These are phyloP conservation scores for Passiflora organensis DNA, from an alignment of 345 rosid genomes.

Conservation along the genomic window DNA sequence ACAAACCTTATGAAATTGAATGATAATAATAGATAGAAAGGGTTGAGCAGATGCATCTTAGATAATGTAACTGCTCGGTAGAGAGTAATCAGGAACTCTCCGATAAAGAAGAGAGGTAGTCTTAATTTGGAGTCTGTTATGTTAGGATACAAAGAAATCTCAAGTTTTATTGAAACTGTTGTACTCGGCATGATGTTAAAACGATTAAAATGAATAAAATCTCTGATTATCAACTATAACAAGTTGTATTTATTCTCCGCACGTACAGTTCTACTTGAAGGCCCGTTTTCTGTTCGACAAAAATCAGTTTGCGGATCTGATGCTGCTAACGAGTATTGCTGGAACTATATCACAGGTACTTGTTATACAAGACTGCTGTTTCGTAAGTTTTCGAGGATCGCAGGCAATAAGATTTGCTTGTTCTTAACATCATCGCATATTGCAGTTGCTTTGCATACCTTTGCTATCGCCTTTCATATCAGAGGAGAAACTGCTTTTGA, in stretches of 20 bases:
- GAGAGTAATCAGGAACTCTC: no score
- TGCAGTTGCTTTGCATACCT: constrained; percentile 74
- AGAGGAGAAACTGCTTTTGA: constrained; percentile 66
- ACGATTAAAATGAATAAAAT: no score
- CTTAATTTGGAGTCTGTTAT: no score
- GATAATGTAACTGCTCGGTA: no score
- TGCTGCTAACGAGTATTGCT: constrained; percentile 49
- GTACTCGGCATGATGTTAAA: no score
- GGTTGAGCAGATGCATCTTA: no score
- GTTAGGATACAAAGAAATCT: no score
- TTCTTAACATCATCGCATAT: constrained; percentile 3
- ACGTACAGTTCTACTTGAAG: constrained; percentile 67
- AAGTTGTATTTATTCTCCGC: background rate
- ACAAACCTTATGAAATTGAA: background rate
- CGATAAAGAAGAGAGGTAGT: no score
- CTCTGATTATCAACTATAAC: background rate
- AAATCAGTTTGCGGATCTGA: constrained; percentile 67
- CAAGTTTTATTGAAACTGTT: no score
- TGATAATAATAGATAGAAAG: no score
- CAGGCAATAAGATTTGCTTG: no score
- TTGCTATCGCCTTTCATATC: constrained; percentile 44
- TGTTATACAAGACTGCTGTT: background rate
- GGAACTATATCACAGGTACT: constrained; percentile 61
- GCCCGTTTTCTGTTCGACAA: constrained; percentile 86
- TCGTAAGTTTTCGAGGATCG: background rate